These are phyloP conservation scores for Crucibulum laeve DNA, from an alignment of 768 basidiomycete genomes.

Conservation along the genomic window DNA sequence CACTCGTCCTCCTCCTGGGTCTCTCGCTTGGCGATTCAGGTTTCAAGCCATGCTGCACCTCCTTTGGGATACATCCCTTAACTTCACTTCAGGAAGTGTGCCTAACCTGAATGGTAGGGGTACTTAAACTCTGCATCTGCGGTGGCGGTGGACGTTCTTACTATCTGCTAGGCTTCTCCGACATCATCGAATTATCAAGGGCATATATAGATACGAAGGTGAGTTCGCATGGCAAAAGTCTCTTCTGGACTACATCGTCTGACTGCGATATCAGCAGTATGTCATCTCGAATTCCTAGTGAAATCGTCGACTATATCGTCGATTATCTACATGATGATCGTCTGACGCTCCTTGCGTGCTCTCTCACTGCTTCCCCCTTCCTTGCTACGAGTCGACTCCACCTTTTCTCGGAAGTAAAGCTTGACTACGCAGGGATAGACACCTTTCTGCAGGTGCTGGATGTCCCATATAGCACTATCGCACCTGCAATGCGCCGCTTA, in stretches of 20 bases:
- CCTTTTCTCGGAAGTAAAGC: conserved; percentile 23
- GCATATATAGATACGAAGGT: too few relatives aligned
- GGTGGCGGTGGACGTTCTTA: too few relatives aligned
- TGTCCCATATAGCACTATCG: conserved; percentile 22
- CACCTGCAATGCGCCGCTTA: conserved; percentile 16
- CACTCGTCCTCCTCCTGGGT: background rate
- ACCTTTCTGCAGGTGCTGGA: conserved; percentile 22
- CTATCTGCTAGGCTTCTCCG: too few relatives aligned
- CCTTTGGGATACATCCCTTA: too few relatives aligned
- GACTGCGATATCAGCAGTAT: background rate
- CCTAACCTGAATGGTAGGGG: too few relatives aligned
- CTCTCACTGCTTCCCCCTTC: conserved; percentile 22
- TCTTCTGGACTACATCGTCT: too few relatives aligned
- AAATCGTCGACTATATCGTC: conserved; percentile 26
- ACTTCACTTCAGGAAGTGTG: too few relatives aligned
- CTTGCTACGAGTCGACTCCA: conserved; percentile 20
- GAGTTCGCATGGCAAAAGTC: too few relatives aligned
- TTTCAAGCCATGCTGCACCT: too few relatives aligned
- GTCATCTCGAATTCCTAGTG: conserved; percentile 22
- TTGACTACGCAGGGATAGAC: conserved; percentile 18
- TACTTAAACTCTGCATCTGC: too few relatives aligned
- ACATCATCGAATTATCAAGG: too few relatives aligned
- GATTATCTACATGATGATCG: conserved; percentile 23
- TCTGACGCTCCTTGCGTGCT: conserved; percentile 20
- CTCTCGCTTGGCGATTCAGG: background rate